These are phyloP conservation scores for Trichoderma orchidacearum DNA, from an alignment of 495 filamentous ascomycete genomes.

Conservation along the genomic window DNA sequence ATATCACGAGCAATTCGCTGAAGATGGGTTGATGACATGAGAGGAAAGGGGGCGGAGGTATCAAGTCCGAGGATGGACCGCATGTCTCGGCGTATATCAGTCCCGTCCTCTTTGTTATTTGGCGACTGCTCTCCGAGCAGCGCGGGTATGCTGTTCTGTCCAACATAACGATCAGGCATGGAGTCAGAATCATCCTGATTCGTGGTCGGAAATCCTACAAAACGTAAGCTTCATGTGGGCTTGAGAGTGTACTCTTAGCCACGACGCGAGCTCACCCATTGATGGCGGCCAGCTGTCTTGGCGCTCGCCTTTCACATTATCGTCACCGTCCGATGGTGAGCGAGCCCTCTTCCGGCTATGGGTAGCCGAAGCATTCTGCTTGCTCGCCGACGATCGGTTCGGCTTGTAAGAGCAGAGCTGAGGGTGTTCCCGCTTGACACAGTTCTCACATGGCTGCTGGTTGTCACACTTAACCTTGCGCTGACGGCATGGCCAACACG, in stretches of 20 bases:
- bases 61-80: constrained; percentile 70
- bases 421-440: constrained; percentile 58
- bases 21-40: constrained; percentile 61
- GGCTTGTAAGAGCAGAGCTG: constrained; percentile 62
- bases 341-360: constrained; percentile 30
- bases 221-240: constrained; percentile 13
- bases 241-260: constrained; percentile 1
- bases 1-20: constrained; percentile 60
- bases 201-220: constrained; percentile 15
- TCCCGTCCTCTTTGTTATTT: constrained; percentile 30
- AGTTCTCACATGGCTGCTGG: constrained; percentile 58
- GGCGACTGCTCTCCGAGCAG: constrained; percentile 50
- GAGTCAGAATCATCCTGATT: constrained; percentile 42
- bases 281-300: constrained; percentile 24
- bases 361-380: constrained; percentile 16
- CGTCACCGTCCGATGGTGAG: constrained; percentile 25
- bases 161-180: constrained; percentile 52
- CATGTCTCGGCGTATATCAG: constrained; percentile 47
- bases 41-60: constrained; percentile 74
- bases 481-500: constrained; percentile 62
- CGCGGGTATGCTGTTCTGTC: constrained; percentile 48
- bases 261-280: constrained; percentile 15
- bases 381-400: constrained; percentile 42
- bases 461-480: constrained; percentile 67
- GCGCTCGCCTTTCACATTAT: constrained; percentile 23